Evolutionary conservation across 345 rosid genomes (phyloP).

Genomic region (Cardamine chenopodiifolia): DNA sequence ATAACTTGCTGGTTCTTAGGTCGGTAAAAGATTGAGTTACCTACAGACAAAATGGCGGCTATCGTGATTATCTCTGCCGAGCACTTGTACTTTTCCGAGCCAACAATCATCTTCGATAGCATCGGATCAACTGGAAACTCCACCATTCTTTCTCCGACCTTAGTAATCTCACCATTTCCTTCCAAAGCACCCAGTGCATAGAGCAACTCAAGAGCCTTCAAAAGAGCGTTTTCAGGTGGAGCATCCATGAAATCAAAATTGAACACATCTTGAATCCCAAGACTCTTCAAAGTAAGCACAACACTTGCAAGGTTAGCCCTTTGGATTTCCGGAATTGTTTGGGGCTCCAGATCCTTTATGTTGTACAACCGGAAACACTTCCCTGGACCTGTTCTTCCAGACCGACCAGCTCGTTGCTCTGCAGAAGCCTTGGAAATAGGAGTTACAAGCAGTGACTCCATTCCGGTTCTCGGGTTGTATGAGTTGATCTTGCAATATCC

Average conservation of each 20-base stretch:
- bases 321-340: constrained; percentile 90
- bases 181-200: constrained; percentile 87
- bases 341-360: constrained; percentile 76
- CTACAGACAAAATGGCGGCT: constrained; percentile 88
- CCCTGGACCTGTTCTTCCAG: constrained; percentile 97
- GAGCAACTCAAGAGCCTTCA: constrained; percentile 78
- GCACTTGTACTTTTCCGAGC: constrained; percentile 78
- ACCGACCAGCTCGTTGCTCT: constrained; percentile 91
- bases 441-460: constrained; percentile 83
- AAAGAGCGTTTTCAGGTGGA: constrained; percentile 81
- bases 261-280: constrained; percentile 82
- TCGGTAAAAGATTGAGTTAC: constrained; percentile 87
- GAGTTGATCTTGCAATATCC: constrained; percentile 91
- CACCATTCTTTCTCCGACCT: constrained; percentile 89
- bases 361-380: constrained; percentile 83
- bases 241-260: constrained; percentile 95
- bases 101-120: constrained; percentile 89
- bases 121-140: constrained; percentile 95
- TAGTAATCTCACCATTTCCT: constrained; percentile 79
- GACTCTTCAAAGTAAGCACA: constrained; percentile 87
- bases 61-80: constrained; percentile 80
- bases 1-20: constrained; percentile 90
- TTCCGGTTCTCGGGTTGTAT: constrained; percentile 88
- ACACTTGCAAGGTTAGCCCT: constrained; percentile 88
- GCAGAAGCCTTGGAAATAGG: constrained; percentile 97